phyloP scores from a whole-genome alignment of 345 rosid species.

The Dovyalis caffra region DNA sequence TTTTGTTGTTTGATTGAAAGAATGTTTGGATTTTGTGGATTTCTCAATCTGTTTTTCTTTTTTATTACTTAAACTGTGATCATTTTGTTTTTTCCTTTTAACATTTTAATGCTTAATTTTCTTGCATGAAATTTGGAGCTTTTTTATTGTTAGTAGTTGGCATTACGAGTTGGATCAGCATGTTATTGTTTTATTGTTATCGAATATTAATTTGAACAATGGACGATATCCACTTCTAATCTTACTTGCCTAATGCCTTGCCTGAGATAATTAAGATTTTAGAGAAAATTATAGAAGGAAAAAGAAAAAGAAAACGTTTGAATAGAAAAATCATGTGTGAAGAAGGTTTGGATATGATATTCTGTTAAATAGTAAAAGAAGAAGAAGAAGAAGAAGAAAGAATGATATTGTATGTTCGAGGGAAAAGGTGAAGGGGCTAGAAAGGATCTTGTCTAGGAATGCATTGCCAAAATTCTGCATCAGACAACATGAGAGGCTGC shows the following conservation, averaged over 20 bases:
- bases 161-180: not conserved
- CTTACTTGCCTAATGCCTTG: not conserved
- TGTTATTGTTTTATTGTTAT: too few species aligned
- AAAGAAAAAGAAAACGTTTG: too few species aligned
- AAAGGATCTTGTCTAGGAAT: not conserved
- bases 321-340: too few species aligned
- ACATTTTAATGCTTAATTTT: not conserved
- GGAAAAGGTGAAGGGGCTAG: not conserved
- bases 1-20: not conserved
- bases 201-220: too few species aligned
- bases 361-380: too few species aligned
- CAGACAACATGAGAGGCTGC: not conserved
- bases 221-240: not conserved
- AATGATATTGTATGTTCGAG: not conserved
- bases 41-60: not conserved
- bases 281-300: not conserved
- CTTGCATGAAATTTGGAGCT: not conserved
- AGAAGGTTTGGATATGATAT: too few species aligned
- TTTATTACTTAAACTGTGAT: not conserved
- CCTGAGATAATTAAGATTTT: not conserved
- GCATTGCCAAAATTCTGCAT: not conserved
- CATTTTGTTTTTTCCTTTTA: not conserved
- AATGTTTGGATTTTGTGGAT: not conserved
- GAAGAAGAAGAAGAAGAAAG: too few species aligned
- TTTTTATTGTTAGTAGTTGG: not conserved